phyloP scores from a whole-genome alignment of 148 eudicot species.

The Chenopodium formosanum region DNA sequence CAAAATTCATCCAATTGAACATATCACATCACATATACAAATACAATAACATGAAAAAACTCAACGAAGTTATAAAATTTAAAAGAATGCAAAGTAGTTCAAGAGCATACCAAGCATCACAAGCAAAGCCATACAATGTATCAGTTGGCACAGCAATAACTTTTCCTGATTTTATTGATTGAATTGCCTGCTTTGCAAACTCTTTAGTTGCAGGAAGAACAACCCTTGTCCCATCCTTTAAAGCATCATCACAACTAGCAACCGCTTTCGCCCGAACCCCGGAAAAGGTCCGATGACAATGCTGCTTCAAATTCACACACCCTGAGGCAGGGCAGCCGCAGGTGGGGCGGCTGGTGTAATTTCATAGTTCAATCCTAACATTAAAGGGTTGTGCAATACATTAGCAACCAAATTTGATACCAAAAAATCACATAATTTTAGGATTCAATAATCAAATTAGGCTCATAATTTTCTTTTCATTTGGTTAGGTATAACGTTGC shows the following conservation, averaged over 20 bases:
- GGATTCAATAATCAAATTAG: too few relatives aligned
- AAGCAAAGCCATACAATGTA: conserved; percentile 89
- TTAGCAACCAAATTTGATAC: too few relatives aligned
- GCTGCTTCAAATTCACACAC: conserved; percentile 21
- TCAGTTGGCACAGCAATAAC: conserved; percentile 93
- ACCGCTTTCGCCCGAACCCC: conserved; percentile 21
- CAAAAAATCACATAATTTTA: too few relatives aligned
- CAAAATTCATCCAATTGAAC: not conserved
- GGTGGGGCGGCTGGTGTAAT: too few relatives aligned
- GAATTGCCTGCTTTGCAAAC: conserved; percentile 54
- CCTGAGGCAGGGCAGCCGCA: too few relatives aligned
- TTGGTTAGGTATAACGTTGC: too few relatives aligned
- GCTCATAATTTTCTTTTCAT: too few relatives aligned
- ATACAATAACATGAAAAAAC: not conserved
- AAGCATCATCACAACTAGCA: conserved; percentile 15
- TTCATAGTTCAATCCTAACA: too few relatives aligned
- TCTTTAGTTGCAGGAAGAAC: conserved; percentile 60
- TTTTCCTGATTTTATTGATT: conserved; percentile 57
- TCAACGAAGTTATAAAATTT: not conserved
- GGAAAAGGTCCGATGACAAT: conserved; percentile 9
- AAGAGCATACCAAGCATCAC: conserved; percentile 85
- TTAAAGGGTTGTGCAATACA: too few relatives aligned
- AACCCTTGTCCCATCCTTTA: conserved; percentile 19
- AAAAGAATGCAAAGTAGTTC: not conserved
- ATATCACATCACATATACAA: not conserved